Conservation (phyloP, 441 rosid species). For the Mallotus japonicus region DNA sequence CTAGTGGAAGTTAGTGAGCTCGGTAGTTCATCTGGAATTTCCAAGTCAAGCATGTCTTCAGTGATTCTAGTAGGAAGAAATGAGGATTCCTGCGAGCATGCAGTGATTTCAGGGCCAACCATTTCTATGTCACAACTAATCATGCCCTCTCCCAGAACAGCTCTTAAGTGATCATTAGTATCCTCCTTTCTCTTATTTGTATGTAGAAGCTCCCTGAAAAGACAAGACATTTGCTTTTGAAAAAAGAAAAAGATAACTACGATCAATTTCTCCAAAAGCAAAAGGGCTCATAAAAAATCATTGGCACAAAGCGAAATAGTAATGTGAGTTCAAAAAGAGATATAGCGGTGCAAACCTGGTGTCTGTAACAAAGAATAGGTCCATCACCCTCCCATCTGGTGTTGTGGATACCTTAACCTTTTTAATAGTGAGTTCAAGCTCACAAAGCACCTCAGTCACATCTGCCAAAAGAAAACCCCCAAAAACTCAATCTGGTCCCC, state of each 20-base stretch:
- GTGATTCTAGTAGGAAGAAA: conserved; percentile 59
- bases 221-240: conserved; percentile 11
- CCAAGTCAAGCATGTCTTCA: conserved; percentile 48
- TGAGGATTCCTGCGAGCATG: conserved; percentile 57
- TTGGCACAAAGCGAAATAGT: background rate
- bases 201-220: conserved; percentile 72
- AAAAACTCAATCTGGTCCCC: conserved; percentile 7
- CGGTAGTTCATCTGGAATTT: conserved; percentile 38
- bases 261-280: background rate
- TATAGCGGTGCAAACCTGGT: conserved; percentile 50
- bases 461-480: conserved; percentile 44
- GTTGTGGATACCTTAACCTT: conserved; percentile 95
- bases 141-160: conserved; percentile 49
- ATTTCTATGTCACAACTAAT: conserved; percentile 73
- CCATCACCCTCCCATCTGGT: conserved; percentile 90
- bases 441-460: conserved; percentile 72
- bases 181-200: conserved; percentile 68
- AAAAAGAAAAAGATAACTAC: background rate
- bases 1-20: conserved; percentile 36
- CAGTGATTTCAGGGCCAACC: conserved; percentile 67
- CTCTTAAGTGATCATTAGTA: conserved; percentile 42
- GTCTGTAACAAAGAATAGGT: conserved; percentile 86
- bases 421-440: conserved; percentile 77
- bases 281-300: background rate
- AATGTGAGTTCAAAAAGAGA: conserved; percentile 15